A percentile compares a stretch with the other conserved stretches of the same genome.
Evolutionary conservation across 1,284 basidiomycete genomes (phyloP).

Genomic region (Trametes hirsuta): DNA sequence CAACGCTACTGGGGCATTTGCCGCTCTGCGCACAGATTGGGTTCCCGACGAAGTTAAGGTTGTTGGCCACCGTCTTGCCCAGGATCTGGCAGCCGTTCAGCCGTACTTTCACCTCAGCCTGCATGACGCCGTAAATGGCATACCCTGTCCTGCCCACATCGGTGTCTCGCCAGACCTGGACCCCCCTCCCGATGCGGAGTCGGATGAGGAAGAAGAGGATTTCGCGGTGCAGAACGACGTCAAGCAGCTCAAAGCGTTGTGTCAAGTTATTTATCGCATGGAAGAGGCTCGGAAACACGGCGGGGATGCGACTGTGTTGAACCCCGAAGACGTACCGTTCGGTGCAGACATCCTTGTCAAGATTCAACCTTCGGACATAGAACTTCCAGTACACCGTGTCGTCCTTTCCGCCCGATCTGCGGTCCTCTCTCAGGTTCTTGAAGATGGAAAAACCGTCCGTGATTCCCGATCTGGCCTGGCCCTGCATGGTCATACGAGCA

Average conservation of each 20-base stretch:
- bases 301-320: slow-evolving; percentile 23
- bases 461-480: slow-evolving; percentile 38
- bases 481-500: slow-evolving; percentile 31
- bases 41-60: slow-evolving; percentile 61
- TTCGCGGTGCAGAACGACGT: slow-evolving; percentile 53
- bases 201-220: slow-evolving; percentile 44
- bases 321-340: slow-evolving; percentile 33
- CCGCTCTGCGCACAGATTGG: slow-evolving; percentile 82
- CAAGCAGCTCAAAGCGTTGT: slow-evolving; percentile 44
- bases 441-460: slow-evolving; percentile 31
- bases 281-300: slow-evolving; percentile 22
- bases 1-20: slow-evolving; percentile 90
- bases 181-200: slow-evolving; percentile 1
- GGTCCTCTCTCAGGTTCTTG: slow-evolving; percentile 50
- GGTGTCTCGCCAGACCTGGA: neutral
- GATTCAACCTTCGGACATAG: slow-evolving; percentile 36
- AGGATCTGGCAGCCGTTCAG: slow-evolving; percentile 69
- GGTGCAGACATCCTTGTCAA: slow-evolving; percentile 71
- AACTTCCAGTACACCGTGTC: slow-evolving; percentile 69
- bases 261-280: slow-evolving; percentile 41
- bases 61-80: slow-evolving; percentile 61
- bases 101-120: slow-evolving; percentile 47
- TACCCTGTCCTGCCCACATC: neutral
- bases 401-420: slow-evolving; percentile 67
- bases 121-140: neutral